phyloP scores from a whole-genome alignment of 441 rosid genomes.

The Croton setiger region DNA sequence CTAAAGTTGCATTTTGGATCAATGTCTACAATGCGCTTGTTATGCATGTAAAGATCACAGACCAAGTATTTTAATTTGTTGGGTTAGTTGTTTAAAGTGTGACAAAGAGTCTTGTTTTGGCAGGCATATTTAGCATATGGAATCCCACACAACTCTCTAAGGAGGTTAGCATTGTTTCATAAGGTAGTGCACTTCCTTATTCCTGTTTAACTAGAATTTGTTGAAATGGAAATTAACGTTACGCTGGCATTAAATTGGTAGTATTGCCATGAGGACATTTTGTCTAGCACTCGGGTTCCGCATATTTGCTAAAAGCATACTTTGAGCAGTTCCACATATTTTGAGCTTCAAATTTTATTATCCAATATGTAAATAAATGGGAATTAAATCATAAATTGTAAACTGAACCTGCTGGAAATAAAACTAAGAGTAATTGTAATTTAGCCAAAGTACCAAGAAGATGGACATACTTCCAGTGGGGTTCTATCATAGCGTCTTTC shows the following conservation, averaged over 20 bases:
- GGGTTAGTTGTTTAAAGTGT: not conserved
- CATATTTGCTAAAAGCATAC: not conserved
- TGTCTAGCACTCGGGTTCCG: not conserved
- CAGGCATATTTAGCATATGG: slow-evolving; percentile 93
- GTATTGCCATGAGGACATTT: not conserved
- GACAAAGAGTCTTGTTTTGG: slow-evolving; percentile 12
- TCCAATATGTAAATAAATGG: not conserved
- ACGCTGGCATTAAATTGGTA: not conserved
- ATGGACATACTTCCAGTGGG: not conserved
- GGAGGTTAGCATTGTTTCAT: slow-evolving; percentile 84
- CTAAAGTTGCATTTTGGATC: slow-evolving; percentile 81
- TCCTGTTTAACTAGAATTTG: slow-evolving; percentile 10
- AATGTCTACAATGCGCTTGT: slow-evolving; percentile 84
- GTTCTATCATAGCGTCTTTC: not conserved
- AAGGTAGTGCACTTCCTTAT: slow-evolving; percentile 57
- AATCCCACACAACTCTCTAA: slow-evolving; percentile 61
- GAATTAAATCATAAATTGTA: not conserved
- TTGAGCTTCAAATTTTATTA: not conserved
- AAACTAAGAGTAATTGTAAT: not conserved
- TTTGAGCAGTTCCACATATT: not conserved
- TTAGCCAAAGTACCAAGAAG: not conserved
- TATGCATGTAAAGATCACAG: slow-evolving; percentile 67
- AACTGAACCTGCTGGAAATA: not conserved
- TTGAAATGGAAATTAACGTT: not conserved
- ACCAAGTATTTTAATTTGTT: not conserved